A percentile compares a stretch with the other conserved stretches of the same genome.
These are phyloP conservation scores for Fusarium stilboides DNA, from an alignment of 2,329 filamentous ascomycete genomes.

Conservation along the genomic window DNA sequence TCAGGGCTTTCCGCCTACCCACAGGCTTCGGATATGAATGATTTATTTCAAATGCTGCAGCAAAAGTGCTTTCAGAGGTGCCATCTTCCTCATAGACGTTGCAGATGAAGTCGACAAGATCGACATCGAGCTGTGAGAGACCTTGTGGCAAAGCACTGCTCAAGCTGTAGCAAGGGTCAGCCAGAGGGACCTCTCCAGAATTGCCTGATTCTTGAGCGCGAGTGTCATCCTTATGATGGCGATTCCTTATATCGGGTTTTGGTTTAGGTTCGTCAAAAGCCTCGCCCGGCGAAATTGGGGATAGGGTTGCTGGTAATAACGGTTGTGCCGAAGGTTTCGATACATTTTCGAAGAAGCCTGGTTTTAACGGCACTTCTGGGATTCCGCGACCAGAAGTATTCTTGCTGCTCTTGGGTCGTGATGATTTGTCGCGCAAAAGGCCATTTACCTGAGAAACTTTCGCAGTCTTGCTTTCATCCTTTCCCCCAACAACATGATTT, in stretches of 20 bases:
- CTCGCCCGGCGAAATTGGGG: conserved; percentile 4
- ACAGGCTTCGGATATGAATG: conserved; percentile 31
- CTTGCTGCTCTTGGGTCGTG: conserved; percentile 50
- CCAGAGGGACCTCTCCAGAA: not conserved
- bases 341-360: conserved; percentile 59
- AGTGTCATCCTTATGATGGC: conserved; percentile 44
- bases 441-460: conserved; percentile 52
- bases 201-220: not conserved
- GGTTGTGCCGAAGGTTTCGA: conserved; percentile 45
- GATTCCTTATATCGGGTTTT: conserved; percentile 33
- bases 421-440: conserved; percentile 55
- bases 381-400: conserved; percentile 50
- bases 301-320: conserved; percentile 7
- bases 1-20: conserved; percentile 25
- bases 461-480: conserved; percentile 52
- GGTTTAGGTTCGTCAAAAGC: conserved; percentile 31
- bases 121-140: conserved; percentile 67
- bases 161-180: conserved; percentile 23
- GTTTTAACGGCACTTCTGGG: conserved; percentile 55
- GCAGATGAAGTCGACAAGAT: conserved; percentile 73
- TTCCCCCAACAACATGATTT: conserved; percentile 42
- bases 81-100: conserved; percentile 71
- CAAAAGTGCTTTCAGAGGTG: conserved; percentile 64
- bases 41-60: not conserved
- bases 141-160: conserved; percentile 68